These are phyloP conservation scores for Spergularia bocconei DNA, from an alignment of 148 eudicot genomes.

Conservation along the genomic window DNA sequence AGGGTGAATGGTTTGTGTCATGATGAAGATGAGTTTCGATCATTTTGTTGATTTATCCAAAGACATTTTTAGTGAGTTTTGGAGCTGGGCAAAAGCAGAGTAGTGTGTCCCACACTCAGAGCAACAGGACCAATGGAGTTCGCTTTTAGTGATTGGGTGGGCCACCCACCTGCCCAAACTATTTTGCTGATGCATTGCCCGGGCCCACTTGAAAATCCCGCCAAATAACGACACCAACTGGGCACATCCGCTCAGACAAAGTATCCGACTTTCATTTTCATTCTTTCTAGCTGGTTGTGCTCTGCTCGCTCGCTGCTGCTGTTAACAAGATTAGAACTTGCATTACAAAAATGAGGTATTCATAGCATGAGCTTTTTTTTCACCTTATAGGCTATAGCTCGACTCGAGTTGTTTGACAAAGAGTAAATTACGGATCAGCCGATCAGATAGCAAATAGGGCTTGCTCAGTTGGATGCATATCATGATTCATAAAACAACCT, in stretches of 20 bases:
- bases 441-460: too few species aligned
- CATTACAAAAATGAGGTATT: too few species aligned
- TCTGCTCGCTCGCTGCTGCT: too few species aligned
- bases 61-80: not conserved
- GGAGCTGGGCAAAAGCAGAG: not conserved
- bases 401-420: too few species aligned
- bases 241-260: not conserved
- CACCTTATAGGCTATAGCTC: too few species aligned
- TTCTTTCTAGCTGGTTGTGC: not conserved
- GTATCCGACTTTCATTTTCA: not conserved
- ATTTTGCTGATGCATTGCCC: conserved; percentile 6
- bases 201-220: not conserved
- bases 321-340: too few species aligned
- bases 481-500: too few species aligned
- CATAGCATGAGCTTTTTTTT: too few species aligned
- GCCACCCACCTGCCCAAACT: conserved; percentile 7
- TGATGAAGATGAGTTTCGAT: not conserved
- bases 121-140: not conserved
- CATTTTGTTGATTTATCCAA: conserved; percentile 3
- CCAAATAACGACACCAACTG: not conserved
- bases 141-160: not conserved
- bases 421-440: too few species aligned
- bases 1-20: too few species aligned
- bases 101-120: not conserved
- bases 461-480: too few species aligned